Conservation (phyloP, 129 eudicot species). For the Saussurea involucrata region DNA sequence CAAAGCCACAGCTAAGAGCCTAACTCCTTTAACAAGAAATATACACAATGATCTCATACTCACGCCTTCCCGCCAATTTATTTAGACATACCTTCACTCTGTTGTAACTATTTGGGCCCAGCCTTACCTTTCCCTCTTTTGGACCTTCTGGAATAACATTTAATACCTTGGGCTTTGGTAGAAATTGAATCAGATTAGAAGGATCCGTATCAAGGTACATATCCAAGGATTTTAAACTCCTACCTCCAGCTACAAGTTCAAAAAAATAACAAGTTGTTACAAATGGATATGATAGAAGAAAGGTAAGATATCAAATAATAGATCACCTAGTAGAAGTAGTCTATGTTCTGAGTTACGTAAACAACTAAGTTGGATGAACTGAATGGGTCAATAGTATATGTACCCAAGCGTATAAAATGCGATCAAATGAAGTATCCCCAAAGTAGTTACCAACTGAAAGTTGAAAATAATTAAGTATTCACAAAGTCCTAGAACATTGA, state of each 20-base stretch:
- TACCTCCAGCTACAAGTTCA: neutral
- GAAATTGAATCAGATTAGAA: too few relatives aligned
- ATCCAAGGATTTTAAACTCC: slow-evolving; percentile 1
- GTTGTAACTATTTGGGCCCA: too few relatives aligned
- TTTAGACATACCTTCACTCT: too few relatives aligned
- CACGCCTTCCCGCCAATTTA: too few relatives aligned
- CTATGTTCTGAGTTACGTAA: neutral
- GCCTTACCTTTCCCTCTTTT: too few relatives aligned
- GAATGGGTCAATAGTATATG: too few relatives aligned
- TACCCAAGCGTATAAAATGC: slow-evolving; percentile 6
- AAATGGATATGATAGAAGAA: neutral
- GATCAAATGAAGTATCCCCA: neutral
- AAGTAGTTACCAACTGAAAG: neutral
- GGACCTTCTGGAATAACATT: too few relatives aligned
- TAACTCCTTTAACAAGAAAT: too few relatives aligned
- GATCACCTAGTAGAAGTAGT: neutral
- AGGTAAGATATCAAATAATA: neutral
- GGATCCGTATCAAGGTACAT: neutral
- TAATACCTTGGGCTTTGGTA: too few relatives aligned
- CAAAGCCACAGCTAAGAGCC: too few relatives aligned
- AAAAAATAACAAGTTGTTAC: neutral
- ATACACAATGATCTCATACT: too few relatives aligned
- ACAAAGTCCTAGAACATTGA: too few relatives aligned
- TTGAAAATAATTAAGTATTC: neutral
- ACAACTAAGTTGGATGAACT: neutral